Evolutionary conservation across 1,284 basidiomycete genomes (phyloP), one percentile per base, ranked within the genome.

Genomic region (Cutaneotrichosporon cyanovorans): DNA sequence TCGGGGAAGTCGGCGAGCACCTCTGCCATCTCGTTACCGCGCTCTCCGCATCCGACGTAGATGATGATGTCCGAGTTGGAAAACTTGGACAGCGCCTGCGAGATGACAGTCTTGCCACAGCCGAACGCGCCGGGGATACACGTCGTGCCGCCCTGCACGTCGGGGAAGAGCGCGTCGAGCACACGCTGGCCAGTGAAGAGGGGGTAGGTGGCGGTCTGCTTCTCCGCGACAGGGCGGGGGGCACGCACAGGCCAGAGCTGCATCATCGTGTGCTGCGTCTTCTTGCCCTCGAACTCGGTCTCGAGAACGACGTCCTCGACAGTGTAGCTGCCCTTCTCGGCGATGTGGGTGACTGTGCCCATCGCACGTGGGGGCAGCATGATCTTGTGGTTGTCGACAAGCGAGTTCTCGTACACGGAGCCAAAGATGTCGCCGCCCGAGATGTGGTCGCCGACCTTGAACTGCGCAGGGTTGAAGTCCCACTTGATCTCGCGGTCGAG

Each of bases 51-150:
- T 35, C 95, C 95, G 61, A 99, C 95, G 68, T 99, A 99, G 59
- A 97, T 84, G 68, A 99, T 98, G 62, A 97, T 97, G 70, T 98
- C 93, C 61, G 92, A 96, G 77, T 99, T 99, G 30, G 95, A 99
- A 75, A 84, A 99, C 72, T 99, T 99, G 59, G 95, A 97, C 53
- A 99, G 77, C 12, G 93, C 95, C 75, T 95, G 74, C 32, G 89
- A 92, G 63, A 96, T 96, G 62, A 96, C 91, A 20, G 91, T 96
- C 78, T 92, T 92, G 60, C 89, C 89, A 65, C 93, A 97, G 64
- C 95, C 95, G 72, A 99, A 99, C 60, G 95, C 95, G 61, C 95
- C 95, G 23, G 95, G 95, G 70, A 98, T 99, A 54, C 93, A 91
- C 7, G 95, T 99, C 9, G 95, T 98, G 51, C 95, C 95, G 60